phyloP scores from a whole-genome alignment of 495 filamentous ascomycete genomes.

The Aspergillus diversus region DNA sequence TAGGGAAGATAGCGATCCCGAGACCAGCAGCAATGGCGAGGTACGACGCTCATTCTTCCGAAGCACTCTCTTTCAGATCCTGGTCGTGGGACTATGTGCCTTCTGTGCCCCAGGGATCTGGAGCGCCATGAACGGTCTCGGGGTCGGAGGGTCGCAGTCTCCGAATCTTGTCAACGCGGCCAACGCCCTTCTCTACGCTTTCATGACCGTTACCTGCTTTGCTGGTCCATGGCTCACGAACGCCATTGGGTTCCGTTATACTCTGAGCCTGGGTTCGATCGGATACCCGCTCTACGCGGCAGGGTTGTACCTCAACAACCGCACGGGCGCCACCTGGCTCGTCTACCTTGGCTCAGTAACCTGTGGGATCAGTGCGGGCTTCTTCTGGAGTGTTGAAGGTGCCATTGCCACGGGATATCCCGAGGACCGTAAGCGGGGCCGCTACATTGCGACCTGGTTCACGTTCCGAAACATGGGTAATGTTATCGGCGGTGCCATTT shows the following conservation, averaged over 20 bases:
- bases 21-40: too few species aligned
- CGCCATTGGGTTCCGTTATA: conserved; percentile 50
- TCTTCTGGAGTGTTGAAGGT: conserved; percentile 60
- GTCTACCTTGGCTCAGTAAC: conserved; percentile 55
- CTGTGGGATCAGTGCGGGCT: conserved; percentile 56
- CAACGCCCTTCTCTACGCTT: conserved; percentile 52
- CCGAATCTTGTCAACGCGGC: conserved; percentile 60
- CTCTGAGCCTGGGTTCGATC: conserved; percentile 55
- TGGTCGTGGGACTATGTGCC: conserved; percentile 54
- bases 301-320: conserved; percentile 59
- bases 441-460: conserved; percentile 59
- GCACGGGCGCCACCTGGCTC: conserved; percentile 57
- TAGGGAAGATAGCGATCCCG: too few species aligned
- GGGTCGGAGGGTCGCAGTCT: conserved; percentile 56
- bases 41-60: conserved; percentile 27
- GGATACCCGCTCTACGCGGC: conserved; percentile 60
- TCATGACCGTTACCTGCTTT: conserved; percentile 33
- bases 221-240: conserved; percentile 26
- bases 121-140: conserved; percentile 59
- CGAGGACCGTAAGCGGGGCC: conserved; percentile 53
- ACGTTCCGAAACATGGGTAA: conserved; percentile 57
- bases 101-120: conserved; percentile 63
- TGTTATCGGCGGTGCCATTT: conserved; percentile 57
- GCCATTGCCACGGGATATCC: conserved; percentile 60
- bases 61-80: conserved; percentile 57